Conservation (phyloP, 805 yeast species). For the Peterozyma toletana region DNA sequence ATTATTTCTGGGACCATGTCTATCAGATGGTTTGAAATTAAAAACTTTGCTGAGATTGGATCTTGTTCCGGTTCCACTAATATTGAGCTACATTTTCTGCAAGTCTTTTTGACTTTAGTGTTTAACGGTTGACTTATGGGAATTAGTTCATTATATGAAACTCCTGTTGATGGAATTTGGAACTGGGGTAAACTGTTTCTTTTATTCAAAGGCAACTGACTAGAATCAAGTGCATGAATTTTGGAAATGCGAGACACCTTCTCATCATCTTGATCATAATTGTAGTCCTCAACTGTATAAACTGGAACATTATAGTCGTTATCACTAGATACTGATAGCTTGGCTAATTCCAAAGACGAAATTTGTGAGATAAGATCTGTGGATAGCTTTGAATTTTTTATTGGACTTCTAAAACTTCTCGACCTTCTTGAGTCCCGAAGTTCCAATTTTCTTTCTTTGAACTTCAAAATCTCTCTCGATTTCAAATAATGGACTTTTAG, state of each 20-base stretch:
- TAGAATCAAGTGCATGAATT: too few relatives aligned
- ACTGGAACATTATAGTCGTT: background rate
- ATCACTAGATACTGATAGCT: background rate
- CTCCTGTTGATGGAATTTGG: background rate
- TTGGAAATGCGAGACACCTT: background rate
- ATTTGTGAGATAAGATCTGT: slow-evolving; percentile 10
- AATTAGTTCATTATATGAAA: background rate
- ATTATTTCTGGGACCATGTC: slow-evolving; percentile 17
- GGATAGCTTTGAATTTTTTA: slow-evolving; percentile 5
- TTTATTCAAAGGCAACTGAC: too few relatives aligned
- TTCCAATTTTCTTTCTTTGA: slow-evolving; percentile 7
- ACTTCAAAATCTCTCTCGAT: slow-evolving; percentile 11
- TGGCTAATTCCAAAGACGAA: slow-evolving; percentile 16
- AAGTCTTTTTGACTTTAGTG: slow-evolving; percentile 11
- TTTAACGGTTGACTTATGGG: slow-evolving; percentile 15
- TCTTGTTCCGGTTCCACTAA: slow-evolving; percentile 14
- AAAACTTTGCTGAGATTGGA: slow-evolving; percentile 13
- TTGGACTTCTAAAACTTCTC: background rate
- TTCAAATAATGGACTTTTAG: slow-evolving; percentile 12
- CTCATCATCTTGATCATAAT: background rate
- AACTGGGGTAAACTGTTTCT: too few relatives aligned
- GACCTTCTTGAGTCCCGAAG: background rate
- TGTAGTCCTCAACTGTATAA: background rate
- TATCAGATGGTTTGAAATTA: slow-evolving; percentile 9
- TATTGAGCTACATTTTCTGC: slow-evolving; percentile 15